Percentiles rank a stretch among this genome's conserved stretches.
These are phyloP conservation scores for Sideroxylon spinosum DNA, from an alignment of 179 eudicot species.

Conservation along the genomic window DNA sequence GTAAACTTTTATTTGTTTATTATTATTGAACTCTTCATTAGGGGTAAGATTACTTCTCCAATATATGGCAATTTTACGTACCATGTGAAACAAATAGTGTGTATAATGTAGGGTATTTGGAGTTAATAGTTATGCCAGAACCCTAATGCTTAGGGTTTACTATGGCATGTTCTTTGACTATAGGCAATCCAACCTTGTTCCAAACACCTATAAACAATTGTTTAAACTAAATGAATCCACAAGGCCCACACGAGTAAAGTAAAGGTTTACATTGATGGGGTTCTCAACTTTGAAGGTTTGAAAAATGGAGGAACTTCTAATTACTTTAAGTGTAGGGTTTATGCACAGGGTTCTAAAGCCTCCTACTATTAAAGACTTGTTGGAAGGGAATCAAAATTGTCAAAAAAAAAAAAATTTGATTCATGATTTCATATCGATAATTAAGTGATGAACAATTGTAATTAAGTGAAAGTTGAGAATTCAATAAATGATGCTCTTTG, in stretches of 20 bases:
- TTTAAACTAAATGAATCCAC: slow-evolving; percentile 20
- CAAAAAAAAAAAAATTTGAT: not conserved
- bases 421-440: not conserved
- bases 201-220: slow-evolving; percentile 15
- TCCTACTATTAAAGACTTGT: slow-evolving; percentile 11
- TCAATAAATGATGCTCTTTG: too few relatives aligned
- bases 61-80: slow-evolving; percentile 23
- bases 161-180: slow-evolving; percentile 15
- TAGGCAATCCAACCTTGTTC: not conserved
- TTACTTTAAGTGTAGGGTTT: slow-evolving; percentile 20
- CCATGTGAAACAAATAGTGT: slow-evolving; percentile 19
- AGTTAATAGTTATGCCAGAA: slow-evolving; percentile 9
- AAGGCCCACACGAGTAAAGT: slow-evolving; percentile 3
- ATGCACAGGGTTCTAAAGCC: slow-evolving; percentile 15
- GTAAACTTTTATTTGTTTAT: too few relatives aligned
- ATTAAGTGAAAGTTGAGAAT: too few relatives aligned
- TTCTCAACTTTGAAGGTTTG: not conserved
- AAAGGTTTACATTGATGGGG: slow-evolving; percentile 14
- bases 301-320: slow-evolving; percentile 15
- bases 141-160: slow-evolving; percentile 24
- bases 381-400: slow-evolving; percentile 21
- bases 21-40: not conserved
- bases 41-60: slow-evolving; percentile 12
- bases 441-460: too few relatives aligned
- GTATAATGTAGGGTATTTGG: slow-evolving; percentile 26